Conservation (phyloP, 2,329 filamentous ascomycete species). For the Epichloe sibirici region DNA sequence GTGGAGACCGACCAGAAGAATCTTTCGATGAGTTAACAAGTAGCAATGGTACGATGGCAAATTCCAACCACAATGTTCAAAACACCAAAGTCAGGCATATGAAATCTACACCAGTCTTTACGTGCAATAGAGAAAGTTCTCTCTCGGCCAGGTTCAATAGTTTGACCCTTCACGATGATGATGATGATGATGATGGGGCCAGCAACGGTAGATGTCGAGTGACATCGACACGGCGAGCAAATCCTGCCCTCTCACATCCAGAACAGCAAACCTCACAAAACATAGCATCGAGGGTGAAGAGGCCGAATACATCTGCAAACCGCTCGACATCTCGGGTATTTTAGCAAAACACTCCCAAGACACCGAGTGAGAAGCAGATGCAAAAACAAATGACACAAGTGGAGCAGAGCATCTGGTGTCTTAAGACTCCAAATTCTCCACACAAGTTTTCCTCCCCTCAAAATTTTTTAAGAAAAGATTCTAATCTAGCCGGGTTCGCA, state of each 20-base stretch:
- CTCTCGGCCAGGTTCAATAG: slow-evolving; percentile 24
- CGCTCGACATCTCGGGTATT: slow-evolving; percentile 13
- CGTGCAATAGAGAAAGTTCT: slow-evolving; percentile 32
- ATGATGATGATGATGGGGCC: slow-evolving; percentile 13
- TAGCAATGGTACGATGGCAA: slow-evolving; percentile 23
- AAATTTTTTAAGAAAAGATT: slow-evolving; percentile 59
- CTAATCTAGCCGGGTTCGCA: slow-evolving; percentile 53
- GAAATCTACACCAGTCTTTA: slow-evolving; percentile 16
- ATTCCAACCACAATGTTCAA: slow-evolving; percentile 7
- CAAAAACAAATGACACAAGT: slow-evolving; percentile 21
- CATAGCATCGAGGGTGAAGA: slow-evolving; percentile 6
- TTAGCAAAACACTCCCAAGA: slow-evolving; percentile 23
- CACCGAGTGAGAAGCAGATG: slow-evolving; percentile 19
- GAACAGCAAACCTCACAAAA: slow-evolving; percentile 7
- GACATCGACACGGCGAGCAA: slow-evolving; percentile 21
- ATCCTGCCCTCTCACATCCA: slow-evolving; percentile 16
- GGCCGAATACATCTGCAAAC: slow-evolving; percentile 7
- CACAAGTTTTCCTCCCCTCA: slow-evolving; percentile 30
- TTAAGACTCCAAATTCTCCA: slow-evolving; percentile 25
- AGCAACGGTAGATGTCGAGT: slow-evolving; percentile 31
- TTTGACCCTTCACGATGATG: slow-evolving; percentile 24
- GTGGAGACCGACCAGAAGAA: slow-evolving; percentile 28
- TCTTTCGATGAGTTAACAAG: slow-evolving; percentile 21
- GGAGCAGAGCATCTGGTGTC: slow-evolving; percentile 19
- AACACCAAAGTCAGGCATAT: slow-evolving; percentile 15